Conservation (phyloP, 2,329 filamentous ascomycete species). For the Pseudogymnoascus sp. region DNA sequence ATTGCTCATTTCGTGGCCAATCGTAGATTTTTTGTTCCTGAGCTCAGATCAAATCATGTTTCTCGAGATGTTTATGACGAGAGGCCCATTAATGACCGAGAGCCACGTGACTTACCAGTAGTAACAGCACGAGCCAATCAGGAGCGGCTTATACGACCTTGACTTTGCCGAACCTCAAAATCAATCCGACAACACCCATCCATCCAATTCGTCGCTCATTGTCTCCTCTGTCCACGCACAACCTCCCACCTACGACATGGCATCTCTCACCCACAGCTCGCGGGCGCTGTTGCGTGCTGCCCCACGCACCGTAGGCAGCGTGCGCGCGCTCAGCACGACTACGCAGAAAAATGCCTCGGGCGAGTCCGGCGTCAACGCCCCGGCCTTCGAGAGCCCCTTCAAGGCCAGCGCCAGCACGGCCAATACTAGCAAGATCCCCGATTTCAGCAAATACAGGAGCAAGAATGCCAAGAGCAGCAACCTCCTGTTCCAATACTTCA, state of each 20-base stretch:
- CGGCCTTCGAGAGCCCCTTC: conserved; percentile 55
- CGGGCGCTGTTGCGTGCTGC: conserved; percentile 58
- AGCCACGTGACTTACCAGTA: neutral
- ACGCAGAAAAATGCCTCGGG: conserved; percentile 17
- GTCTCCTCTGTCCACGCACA: conserved; percentile 4
- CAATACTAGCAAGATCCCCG: conserved; percentile 66
- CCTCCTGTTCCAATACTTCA: conserved; percentile 94
- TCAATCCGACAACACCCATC: conserved; percentile 11
- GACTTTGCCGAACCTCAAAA: conserved; percentile 9
- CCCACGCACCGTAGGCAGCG: conserved; percentile 33
- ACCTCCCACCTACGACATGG: conserved; percentile 43
- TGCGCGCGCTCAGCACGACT: conserved; percentile 51
- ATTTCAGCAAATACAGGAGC: conserved; percentile 81
- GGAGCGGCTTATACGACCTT: conserved; percentile 2
- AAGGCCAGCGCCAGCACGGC: conserved; percentile 39
- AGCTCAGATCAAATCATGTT: neutral
- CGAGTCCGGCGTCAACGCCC: conserved; percentile 25
- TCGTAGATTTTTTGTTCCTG: neutral
- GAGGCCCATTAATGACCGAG: neutral
- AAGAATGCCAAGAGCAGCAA: conserved; percentile 61
- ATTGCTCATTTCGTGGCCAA: neutral
- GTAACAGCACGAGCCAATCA: conserved; percentile 1
- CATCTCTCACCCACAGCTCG: conserved; percentile 60
- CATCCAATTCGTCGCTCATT: conserved; percentile 4
- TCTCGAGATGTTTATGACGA: neutral